phyloP scores from a whole-genome alignment of 2,329 filamentous ascomycete genomes.

The Tolypocladium paradoxum region DNA sequence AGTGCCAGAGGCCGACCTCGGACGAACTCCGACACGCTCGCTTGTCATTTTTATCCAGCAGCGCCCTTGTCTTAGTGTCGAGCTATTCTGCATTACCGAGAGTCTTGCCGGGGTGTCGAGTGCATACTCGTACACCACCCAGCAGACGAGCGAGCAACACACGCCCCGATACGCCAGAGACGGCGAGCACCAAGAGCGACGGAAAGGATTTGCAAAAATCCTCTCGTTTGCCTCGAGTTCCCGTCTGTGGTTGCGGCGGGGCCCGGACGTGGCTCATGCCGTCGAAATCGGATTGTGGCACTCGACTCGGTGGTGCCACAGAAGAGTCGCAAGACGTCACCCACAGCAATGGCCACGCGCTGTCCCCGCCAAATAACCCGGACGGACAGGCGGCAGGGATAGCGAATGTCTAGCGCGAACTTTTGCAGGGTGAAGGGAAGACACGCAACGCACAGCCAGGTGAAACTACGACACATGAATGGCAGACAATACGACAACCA shows the following conservation, averaged over 20 bases:
- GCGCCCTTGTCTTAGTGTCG: conserved; percentile 1
- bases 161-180: neutral
- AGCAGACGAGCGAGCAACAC: neutral
- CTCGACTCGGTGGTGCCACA: neutral
- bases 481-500: neutral
- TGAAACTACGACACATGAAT: neutral
- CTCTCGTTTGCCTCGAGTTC: neutral
- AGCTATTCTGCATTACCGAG: conserved; percentile 5
- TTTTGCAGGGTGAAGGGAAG: conserved; percentile 4
- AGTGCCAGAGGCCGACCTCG: conserved; percentile 3
- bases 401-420: conserved; percentile 3
- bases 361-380: conserved; percentile 1
- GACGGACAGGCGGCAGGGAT: conserved; percentile 1
- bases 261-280: neutral
- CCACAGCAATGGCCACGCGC: neutral
- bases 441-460: neutral
- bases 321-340: neutral
- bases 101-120: neutral
- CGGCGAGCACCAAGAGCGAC: neutral
- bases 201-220: neutral
- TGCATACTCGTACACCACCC: neutral
- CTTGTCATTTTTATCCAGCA: conserved; percentile 1
- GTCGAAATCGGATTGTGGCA: neutral
- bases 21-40: conserved; percentile 4
- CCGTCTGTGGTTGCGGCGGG: neutral